Conservation (phyloP, 169 alveolate genomes). For the Toxoplasma gondii region DNA sequence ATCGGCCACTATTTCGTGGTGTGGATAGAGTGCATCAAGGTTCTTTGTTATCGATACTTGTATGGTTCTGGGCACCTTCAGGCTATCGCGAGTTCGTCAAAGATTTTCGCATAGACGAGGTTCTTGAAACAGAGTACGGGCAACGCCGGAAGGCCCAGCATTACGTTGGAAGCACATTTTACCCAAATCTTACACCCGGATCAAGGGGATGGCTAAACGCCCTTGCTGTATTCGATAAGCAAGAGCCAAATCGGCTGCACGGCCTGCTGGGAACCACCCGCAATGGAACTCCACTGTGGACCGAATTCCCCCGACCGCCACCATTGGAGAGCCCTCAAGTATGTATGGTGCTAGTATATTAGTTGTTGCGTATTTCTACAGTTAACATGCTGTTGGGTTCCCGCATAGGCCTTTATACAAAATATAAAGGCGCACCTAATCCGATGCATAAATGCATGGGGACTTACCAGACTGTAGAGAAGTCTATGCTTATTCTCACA, state of each 20-base stretch:
- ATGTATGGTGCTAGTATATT: background rate
- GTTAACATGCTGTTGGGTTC: background rate
- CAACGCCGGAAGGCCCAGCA: background rate
- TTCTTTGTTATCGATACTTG: too few relatives aligned
- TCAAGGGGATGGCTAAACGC: constrained; percentile 40
- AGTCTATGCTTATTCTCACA: background rate
- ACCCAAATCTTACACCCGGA: background rate
- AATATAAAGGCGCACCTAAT: background rate
- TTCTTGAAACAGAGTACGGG: background rate
- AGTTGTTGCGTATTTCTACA: background rate
- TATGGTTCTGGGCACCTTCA: too few relatives aligned
- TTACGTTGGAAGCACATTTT: background rate
- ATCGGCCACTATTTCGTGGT: too few relatives aligned
- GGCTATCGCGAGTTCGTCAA: too few relatives aligned
- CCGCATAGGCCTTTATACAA: background rate
- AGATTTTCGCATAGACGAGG: too few relatives aligned
- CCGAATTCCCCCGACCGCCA: constrained; percentile 21
- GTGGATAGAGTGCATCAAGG: too few relatives aligned
- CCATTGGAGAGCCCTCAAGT: constrained; percentile 31
- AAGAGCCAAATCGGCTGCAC: constrained; percentile 37
- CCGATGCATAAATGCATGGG: background rate
- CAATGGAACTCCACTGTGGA: constrained; percentile 40
- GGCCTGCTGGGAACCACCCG: constrained; percentile 41
- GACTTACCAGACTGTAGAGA: background rate
- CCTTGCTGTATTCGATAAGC: constrained; percentile 39